Evolutionary conservation across 345 rosid species (phyloP).

Genomic region (Pugionium cornutum): DNA sequence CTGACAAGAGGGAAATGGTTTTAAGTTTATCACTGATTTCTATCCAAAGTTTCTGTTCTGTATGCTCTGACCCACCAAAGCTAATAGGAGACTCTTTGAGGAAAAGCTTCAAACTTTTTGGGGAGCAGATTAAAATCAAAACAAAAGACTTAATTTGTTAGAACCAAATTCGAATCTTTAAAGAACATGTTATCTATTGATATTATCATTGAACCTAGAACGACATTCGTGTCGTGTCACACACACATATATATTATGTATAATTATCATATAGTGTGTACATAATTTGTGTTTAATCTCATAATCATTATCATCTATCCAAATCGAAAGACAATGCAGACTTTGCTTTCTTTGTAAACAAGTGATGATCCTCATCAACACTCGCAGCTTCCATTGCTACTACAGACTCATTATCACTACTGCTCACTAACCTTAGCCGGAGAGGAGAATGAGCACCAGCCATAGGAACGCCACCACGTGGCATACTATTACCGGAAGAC

Average conservation of each 20-base stretch:
- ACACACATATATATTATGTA: constrained; percentile 18
- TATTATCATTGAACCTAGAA: constrained; percentile 27
- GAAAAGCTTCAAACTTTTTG: neutral
- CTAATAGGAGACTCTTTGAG: constrained; percentile 21
- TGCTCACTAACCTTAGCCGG: constrained; percentile 36
- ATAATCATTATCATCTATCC: constrained; percentile 39
- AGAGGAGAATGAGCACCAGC: constrained; percentile 36
- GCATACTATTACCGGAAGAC: constrained; percentile 35
- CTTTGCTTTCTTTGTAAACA: constrained; percentile 58
- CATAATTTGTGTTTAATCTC: constrained; percentile 17
- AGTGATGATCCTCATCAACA: constrained; percentile 34
- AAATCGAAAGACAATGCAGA: constrained; percentile 62
- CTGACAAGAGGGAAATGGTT: constrained; percentile 33
- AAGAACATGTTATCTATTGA: constrained; percentile 23
- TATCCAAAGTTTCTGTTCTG: constrained; percentile 30
- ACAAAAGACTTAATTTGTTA: neutral
- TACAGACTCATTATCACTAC: constrained; percentile 37
- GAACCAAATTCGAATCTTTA: constrained; percentile 16
- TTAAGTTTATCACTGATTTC: constrained; percentile 38
- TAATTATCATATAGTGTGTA: constrained; percentile 23
- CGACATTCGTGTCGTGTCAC: constrained; percentile 23
- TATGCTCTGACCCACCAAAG: constrained; percentile 19
- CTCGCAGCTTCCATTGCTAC: constrained; percentile 32
- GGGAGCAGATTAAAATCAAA: neutral
- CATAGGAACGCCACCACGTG: constrained; percentile 33